Base-by-base conservation (phyloP, 148 eudicot genomes). In the Silene uniflora region DNA sequence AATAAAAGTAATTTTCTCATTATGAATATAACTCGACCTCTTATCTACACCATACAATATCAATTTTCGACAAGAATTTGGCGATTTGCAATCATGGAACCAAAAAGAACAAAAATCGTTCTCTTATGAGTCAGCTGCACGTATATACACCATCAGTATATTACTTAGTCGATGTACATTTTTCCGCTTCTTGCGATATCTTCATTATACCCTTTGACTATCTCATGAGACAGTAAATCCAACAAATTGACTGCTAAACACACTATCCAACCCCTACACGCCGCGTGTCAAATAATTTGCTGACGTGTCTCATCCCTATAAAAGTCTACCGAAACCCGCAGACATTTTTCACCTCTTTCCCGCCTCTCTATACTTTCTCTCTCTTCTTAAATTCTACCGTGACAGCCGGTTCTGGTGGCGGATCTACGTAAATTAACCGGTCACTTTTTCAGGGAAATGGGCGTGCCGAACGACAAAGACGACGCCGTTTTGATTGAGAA, bases 401-500 rank as follows among this genome's bases (percentile, higher is more conserved):
- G 14, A 52, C 18, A 52, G 56, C 56, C 56, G 56, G 56, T 16
- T 13, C 4, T 13, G 56, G 17, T 18, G 56, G 56, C 56, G 56
- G 56, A 52, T 13, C 10, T 52, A 13, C 13, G 54, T 52, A 7
- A 52, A 52, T 4, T 13, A 12, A 12, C 14, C 54, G 12, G 12
- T 10, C 2, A 49, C 10, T 52, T 12, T 19, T 4, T 24, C 10
- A 5, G 54, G 0, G 70, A 55, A 60, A 87, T 83, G 86, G 86
- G 83, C 8, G 76, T 74, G 73, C 77, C 89, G 11, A 59, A 80
- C 63, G 94, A 88, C 80, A 59, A 75, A 58, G 94, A 88, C 82
- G 94, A 90, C 77, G 81, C 78, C 75, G 94, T 92, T 17, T 71
- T 81, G 75, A 84, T 92, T 16, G 84, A 88, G 87, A 86, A 84